phyloP scores from a whole-genome alignment of 2,329 filamentous ascomycete species.

The Cladosporium sp. region DNA sequence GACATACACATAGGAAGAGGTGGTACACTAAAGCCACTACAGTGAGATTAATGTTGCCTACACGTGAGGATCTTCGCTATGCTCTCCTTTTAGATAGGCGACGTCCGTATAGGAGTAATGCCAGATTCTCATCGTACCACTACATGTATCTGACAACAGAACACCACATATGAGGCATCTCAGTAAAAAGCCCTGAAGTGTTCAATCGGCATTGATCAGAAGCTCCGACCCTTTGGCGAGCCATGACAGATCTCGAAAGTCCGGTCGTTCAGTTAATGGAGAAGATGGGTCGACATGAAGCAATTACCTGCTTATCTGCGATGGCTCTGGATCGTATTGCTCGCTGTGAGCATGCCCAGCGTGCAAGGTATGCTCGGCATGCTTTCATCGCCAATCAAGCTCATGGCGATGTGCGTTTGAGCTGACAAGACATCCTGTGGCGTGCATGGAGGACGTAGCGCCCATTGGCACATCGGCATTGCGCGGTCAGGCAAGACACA shows the following conservation, averaged over 20 bases:
- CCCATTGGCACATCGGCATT: not conserved
- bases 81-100: too few relatives aligned
- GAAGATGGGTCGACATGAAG: not conserved
- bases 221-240: not conserved
- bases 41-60: not conserved
- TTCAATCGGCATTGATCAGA: not conserved
- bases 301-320: not conserved
- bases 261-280: not conserved
- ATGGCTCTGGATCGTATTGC: not conserved
- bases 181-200: not conserved
- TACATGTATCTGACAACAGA: not conserved
- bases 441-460: not conserved
- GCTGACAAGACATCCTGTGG: not conserved
- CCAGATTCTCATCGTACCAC: not conserved
- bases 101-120: not conserved
- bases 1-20: not conserved
- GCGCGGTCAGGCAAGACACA: not conserved
- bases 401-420: not conserved
- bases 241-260: not conserved
- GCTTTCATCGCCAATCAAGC: not conserved
- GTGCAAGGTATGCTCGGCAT: not conserved
- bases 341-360: not conserved
- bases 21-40: not conserved
- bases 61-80: not conserved
- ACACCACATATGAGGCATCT: not conserved